Evolutionary conservation across 129 eudicot genomes (phyloP).

Genomic region (Arctium lappa): DNA sequence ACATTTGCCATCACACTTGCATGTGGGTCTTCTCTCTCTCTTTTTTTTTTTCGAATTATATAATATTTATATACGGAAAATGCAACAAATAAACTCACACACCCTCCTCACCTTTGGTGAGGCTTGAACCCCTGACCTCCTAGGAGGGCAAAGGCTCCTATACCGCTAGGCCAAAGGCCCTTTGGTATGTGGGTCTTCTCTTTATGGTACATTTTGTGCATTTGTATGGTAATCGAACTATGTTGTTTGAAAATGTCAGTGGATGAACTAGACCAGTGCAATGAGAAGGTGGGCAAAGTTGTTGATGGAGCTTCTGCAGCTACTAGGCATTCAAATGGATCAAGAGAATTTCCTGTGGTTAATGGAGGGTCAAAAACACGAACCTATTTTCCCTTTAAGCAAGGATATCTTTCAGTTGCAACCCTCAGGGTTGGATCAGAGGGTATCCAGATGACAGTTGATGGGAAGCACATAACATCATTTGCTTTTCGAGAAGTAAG

Average conservation of each 20-base stretch:
- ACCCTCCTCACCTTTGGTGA: too few relatives aligned
- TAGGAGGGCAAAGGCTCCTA: too few relatives aligned
- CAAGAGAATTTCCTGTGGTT: slow-evolving; percentile 34
- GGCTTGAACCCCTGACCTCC: too few relatives aligned
- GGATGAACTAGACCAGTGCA: slow-evolving; percentile 86
- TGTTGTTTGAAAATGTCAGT: slow-evolving; percentile 41
- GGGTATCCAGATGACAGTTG: slow-evolving; percentile 98
- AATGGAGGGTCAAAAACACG: slow-evolving; percentile 53
- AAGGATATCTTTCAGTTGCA: slow-evolving; percentile 89
- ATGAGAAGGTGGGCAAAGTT: slow-evolving; percentile 71
- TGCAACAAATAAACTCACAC: too few relatives aligned
- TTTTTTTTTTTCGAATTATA: too few relatives aligned
- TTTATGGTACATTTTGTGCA: neutral
- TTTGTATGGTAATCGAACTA: neutral
- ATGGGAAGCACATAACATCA: slow-evolving; percentile 92
- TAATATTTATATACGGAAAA: too few relatives aligned
- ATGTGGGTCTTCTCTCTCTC: too few relatives aligned
- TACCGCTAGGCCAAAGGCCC: too few relatives aligned
- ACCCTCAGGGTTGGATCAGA: slow-evolving; percentile 94
- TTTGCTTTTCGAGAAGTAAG: slow-evolving; percentile 90
- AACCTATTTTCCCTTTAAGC: slow-evolving; percentile 80
- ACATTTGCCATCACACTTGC: neutral
- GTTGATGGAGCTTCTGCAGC: slow-evolving; percentile 29
- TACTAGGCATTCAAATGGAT: slow-evolving; percentile 30
- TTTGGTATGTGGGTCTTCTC: neutral